A percentile compares a stretch with the other conserved stretches of the same genome.
Conservation (phyloP, 2,329 filamentous ascomycete species). For the Phialocephala subalpina region DNA sequence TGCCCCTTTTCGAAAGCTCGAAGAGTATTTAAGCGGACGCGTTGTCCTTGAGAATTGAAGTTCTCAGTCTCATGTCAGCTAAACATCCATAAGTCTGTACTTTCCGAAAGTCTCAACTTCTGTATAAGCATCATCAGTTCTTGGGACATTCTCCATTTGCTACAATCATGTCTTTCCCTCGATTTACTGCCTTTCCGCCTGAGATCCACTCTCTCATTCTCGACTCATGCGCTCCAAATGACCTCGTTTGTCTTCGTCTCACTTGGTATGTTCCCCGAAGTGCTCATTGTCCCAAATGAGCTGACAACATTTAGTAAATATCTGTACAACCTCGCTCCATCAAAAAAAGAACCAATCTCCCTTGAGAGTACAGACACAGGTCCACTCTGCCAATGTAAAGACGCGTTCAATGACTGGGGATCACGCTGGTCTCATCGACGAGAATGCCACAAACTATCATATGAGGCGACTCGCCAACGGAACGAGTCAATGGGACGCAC, state of each 20-base stretch:
- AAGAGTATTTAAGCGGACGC: background rate
- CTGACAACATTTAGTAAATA: conserved; percentile 30
- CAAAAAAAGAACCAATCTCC: conserved; percentile 14
- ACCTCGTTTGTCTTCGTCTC: conserved; percentile 37
- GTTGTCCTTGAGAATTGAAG: conserved; percentile 8
- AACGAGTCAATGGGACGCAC: conserved; percentile 14
- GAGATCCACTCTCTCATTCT: conserved; percentile 39
- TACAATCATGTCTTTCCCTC: conserved; percentile 27
- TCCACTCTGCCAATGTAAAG: conserved; percentile 19
- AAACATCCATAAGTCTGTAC: background rate
- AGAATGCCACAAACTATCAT: conserved; percentile 30
- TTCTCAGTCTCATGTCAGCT: background rate
- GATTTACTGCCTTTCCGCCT: conserved; percentile 36
- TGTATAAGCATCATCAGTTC: background rate
- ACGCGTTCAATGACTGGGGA: background rate
- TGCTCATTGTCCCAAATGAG: background rate
- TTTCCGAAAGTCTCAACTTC: background rate
- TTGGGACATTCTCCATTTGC: background rate
- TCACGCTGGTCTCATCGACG: conserved; percentile 18
- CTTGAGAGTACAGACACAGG: conserved; percentile 27
- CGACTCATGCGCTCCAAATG: conserved; percentile 35
- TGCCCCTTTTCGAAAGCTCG: background rate
- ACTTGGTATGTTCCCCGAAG: conserved; percentile 35
- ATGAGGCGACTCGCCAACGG: conserved; percentile 6
- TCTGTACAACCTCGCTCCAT: conserved; percentile 31